These are phyloP conservation scores for Tulasnella calospora DNA, from an alignment of 768 basidiomycete genomes.

Conservation along the genomic window DNA sequence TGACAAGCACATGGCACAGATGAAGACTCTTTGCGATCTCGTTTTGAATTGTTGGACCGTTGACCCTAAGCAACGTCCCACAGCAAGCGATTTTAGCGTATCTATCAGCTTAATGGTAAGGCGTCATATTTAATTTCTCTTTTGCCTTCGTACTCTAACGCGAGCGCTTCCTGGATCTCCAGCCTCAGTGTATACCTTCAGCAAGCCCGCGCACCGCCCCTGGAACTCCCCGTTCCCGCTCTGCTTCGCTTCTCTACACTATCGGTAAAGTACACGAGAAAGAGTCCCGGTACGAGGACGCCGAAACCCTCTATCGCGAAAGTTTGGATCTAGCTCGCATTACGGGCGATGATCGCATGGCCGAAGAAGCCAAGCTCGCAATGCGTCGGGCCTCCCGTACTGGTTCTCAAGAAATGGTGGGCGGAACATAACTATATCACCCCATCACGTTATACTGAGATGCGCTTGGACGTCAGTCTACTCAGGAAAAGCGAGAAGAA, in stretches of 20 bases:
- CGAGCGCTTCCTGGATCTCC: neutral
- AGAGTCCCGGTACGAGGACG: neutral
- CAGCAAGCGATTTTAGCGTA: neutral
- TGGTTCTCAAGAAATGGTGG: neutral
- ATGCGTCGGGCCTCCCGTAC: neutral
- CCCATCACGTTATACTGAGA: no score
- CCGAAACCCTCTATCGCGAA: neutral
- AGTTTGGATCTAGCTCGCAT: neutral
- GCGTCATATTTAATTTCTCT: neutral
- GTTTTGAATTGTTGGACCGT: constrained; percentile 1
- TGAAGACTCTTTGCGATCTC: neutral
- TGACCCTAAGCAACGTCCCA: neutral
- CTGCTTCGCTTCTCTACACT: neutral
- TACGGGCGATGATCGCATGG: constrained; percentile 3
- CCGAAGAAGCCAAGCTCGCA: neutral
- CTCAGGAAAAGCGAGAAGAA: neutral
- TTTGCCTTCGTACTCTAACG: neutral
- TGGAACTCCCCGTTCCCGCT: neutral
- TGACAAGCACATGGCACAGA: constrained; percentile 3
- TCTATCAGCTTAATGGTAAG: neutral
- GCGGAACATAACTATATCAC: neutral
- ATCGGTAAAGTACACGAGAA: neutral
- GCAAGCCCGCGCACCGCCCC: neutral
- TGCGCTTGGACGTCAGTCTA: neutral
- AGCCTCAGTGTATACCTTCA: neutral